Base-by-base conservation (phyloP, 2,329 filamentous ascomycete species). In the Elsinoe fawcettii region DNA sequence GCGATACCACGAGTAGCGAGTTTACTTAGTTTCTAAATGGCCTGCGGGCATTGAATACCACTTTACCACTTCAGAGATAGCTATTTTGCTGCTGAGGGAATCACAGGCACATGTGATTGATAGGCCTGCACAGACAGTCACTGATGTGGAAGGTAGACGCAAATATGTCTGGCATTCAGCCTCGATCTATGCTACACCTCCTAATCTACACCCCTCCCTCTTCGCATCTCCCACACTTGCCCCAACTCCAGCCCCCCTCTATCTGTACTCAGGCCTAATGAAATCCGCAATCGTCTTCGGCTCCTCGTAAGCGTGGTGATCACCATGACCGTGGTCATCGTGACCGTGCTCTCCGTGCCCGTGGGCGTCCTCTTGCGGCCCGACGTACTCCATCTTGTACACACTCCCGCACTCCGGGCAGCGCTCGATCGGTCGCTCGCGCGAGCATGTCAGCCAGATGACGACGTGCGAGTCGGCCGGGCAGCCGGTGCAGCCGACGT, bases 311-410 rank as follows among this genome's bases (percentile, higher is more conserved):
- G 74, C 71, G 69, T 82, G 78, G 67, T 75, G 71, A 60, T 71
- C 73, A 67, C 79, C 75, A 61, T 55, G 58, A n/a, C 37, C 62
- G 67, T 83, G 80, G 70, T 82, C 83, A 60, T 69, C 70, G 70
- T 84, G 65, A 53, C 70, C 64, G 39, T 64, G 60, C 59, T 68
- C 62, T 36, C 61, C 65, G 61, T 74, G 76, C 66, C 77, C 75
- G 72, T 88, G 82, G 68, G 79, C 75, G 72, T 91, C 85, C 64
- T 93, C 87, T 71, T 85, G 73, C 54, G 90, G 85, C 61, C 93
- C 93, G 64, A 96, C 77, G 75, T 96, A 99, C 73, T 96, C 87
- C 88, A 97, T 93, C 86, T 96, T 95, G 81, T 95, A 91, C 66
- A 93, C 89, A 73, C 85, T 89, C 66, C 93, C 93, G 77, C 93